phyloP scores from a whole-genome alignment of 2,329 filamentous ascomycete genomes.

The Xylariaceae sp. region DNA sequence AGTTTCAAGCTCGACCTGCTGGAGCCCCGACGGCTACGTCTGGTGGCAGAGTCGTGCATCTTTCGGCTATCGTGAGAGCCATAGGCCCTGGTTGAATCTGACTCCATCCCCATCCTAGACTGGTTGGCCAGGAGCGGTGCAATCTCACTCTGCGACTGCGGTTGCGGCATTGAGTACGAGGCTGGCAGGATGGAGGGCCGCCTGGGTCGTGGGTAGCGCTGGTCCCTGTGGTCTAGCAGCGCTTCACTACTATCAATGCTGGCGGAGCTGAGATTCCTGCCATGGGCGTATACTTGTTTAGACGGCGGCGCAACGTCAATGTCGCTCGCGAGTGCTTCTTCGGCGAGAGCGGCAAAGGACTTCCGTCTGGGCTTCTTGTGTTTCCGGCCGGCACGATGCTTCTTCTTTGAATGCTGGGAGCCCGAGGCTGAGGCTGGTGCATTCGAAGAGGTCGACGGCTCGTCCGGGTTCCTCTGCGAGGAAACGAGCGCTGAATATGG shows the following conservation, averaged over 20 bases:
- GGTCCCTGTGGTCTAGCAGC: constrained; percentile 64
- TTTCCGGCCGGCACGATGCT: constrained; percentile 62
- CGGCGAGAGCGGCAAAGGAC: constrained; percentile 65
- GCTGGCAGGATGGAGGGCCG: constrained; percentile 42
- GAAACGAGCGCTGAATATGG: constrained; percentile 51
- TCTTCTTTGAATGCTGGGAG: constrained; percentile 44
- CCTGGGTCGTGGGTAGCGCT: constrained; percentile 49
- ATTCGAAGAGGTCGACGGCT: constrained; percentile 7
- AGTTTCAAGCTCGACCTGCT: constrained; percentile 40
- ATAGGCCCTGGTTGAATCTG: constrained; percentile 27
- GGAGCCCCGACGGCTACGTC: constrained; percentile 41
- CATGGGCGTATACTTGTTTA: constrained; percentile 45
- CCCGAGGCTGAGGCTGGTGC: constrained; percentile 8
- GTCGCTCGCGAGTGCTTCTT: constrained; percentile 41
- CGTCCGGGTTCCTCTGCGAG: constrained; percentile 20
- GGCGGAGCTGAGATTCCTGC: constrained; percentile 64
- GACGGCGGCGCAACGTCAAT: too few relatives aligned
- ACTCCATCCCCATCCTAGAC: too few relatives aligned
- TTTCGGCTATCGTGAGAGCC: constrained; percentile 34
- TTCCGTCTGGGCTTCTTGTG: constrained; percentile 69
- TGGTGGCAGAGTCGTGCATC: too few relatives aligned
- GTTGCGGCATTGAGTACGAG: constrained; percentile 14
- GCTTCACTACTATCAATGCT: constrained; percentile 88
- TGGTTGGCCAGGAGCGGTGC: too few relatives aligned
- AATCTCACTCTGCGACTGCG: too few relatives aligned